Base-by-base conservation (phyloP, 2,329 filamentous ascomycete species). In the Dactylellina leptospora region DNA sequence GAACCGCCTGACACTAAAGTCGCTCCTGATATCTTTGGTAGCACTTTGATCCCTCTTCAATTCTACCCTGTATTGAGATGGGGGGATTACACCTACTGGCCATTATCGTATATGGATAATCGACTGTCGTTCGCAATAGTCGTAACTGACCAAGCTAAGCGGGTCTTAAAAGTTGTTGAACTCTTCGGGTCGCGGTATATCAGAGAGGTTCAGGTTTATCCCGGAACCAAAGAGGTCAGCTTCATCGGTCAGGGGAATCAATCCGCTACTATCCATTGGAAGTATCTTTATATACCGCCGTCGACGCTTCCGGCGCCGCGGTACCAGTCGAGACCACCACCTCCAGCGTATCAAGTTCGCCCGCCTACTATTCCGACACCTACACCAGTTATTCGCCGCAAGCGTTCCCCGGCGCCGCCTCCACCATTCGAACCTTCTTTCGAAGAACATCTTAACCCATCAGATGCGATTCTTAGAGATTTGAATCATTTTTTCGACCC, bases 71-170 rank as follows among this genome's bases (percentile, higher is more conserved):
- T 50, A 1, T 8, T 50, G 11, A 11, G 25, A 30, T 50, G 47
- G 47, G 47, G 47, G 2, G 47, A 50, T 16, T 50, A 16, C 20
- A 50, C 47, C 13, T 50, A 50, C 25, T 50, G 47, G 47, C 47
- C 25, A 4, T 16, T 50, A 3, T 33, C 23, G 13, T 50, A 50
- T 20, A 1, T 3, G 8, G 27, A 50, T n/a, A 50, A 50, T 30
- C 47, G 47, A 6, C 8, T 50, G 1, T 50, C 25, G 4, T 50
- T 50, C 47, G 25, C 47, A 11, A 30, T 50, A 18, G 47, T 50
- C 13, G 18, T 50, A 30, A 50, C 47, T 2, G 25, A 33, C 10
- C 47, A 30, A 16, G 27, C n/a, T 3, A 30, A 4, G 10, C 16
- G 25, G 25, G 4, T 30, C 33, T 3, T 50, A 3, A 50, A 16